Percentiles rank a stretch among this genome's conserved stretches.
Conservation (phyloP, 768 basidiomycete genomes). For the Tulasnella sp. region DNA sequence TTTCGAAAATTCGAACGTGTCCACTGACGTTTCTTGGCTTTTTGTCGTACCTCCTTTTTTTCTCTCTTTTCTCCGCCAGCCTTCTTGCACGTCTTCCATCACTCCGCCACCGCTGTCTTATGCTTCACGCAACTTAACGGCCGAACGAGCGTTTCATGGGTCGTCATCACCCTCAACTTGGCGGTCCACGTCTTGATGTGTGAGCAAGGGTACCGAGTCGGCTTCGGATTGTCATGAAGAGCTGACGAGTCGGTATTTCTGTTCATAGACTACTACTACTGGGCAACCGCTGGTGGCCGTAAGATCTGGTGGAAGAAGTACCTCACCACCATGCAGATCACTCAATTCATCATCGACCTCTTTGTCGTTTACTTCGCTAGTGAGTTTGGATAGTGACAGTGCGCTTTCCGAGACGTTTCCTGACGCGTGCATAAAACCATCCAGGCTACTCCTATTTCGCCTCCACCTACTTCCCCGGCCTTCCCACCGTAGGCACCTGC, state of each 20-base stretch:
- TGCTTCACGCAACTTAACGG: constrained; percentile 95
- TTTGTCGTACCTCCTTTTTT: neutral
- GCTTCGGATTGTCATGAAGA: constrained; percentile 21
- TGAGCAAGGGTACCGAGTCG: constrained; percentile 43
- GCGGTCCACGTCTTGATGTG: constrained; percentile 97
- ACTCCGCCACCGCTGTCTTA: constrained; percentile 93
- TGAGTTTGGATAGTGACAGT: constrained; percentile 46
- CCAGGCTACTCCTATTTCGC: constrained; percentile 78
- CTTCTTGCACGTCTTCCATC: constrained; percentile 98
- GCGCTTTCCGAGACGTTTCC: constrained; percentile 37
- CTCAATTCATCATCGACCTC: constrained; percentile 91
- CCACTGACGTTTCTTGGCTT: neutral
- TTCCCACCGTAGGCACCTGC: constrained; percentile 79
- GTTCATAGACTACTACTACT: constrained; percentile 94
- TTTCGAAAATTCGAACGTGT: constrained; percentile 1
- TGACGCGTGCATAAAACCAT: constrained; percentile 10
- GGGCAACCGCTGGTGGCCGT: constrained; percentile 93
- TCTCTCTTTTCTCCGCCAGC: constrained; percentile 46
- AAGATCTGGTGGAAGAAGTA: constrained; percentile 99
- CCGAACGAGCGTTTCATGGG: constrained; percentile 94
- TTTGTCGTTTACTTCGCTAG: constrained; percentile 92
- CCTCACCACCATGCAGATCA: constrained; percentile 93
- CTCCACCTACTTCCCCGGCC: constrained; percentile 48
- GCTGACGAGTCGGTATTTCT: neutral
- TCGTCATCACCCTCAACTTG: constrained; percentile 87